Base-by-base conservation (phyloP, 2,329 filamentous ascomycete genomes). In the Aureobasidium sp. region DNA sequence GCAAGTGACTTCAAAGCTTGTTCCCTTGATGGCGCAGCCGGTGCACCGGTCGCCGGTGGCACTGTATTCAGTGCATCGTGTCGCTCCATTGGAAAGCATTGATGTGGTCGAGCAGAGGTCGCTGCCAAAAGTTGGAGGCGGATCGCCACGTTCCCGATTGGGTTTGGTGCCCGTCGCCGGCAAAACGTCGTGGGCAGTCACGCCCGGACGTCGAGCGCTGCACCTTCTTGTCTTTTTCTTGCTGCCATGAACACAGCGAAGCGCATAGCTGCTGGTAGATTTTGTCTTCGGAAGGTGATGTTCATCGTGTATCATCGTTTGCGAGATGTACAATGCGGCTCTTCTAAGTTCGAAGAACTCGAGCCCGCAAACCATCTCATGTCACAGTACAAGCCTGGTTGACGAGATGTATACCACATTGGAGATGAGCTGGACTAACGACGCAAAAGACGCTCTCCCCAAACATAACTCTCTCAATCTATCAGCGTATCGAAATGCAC, bases 1-100 rank as follows among this genome's bases (percentile, higher is more conserved):
- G 69, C 67, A 37, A 73, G 62, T 45, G 75, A 71, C 64, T 72
- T 74, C 59, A 76, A 65, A 59, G 74, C 67, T 66, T 73, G 66
- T 57, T 70, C 57, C 38, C 64, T 69, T 8, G 62, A 31, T 3
- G 31, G 43, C n/a, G 11, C 53, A 17, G 60, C 29, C 19, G 27
- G 25, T 23, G 50, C 15, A 15, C 47, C 67, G 58, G 65, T 45
- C 25, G 64, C 62, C 63, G 62, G 45, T 31, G 69, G 67, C 62
- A 69, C 27, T 40, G 61, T 31, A 45, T 45, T 29, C 21, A 64
- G 15, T 47, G 62, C 71, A 73, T 76, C 71, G 46, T 67, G 65
- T 64, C 75, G 72, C 46, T 70, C 69, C 69, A 70, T 71, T 60
- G 65, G 67, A 57, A 47, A 47, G 21, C 53, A 27, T 40, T 23